A percentile compares a stretch with the other conserved stretches of the same genome.
Evolutionary conservation across 2,329 filamentous ascomycete genomes (phyloP).

Genomic region (Cladorrhinum sp.): DNA sequence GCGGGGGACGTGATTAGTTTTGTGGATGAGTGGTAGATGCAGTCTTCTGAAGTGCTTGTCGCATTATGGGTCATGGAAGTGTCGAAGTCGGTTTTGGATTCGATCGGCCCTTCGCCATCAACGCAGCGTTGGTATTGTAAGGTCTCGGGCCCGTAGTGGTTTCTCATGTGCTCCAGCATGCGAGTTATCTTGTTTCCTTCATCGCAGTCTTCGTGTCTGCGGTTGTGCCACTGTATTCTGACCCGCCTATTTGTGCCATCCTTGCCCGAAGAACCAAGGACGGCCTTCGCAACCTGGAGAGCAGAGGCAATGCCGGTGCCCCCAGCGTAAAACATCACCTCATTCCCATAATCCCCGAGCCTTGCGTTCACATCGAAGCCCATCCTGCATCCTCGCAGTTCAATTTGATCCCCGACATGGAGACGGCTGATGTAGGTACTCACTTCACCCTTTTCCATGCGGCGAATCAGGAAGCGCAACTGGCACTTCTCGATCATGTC

Average conservation of each 20-base stretch:
- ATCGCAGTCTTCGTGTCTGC: conserved; percentile 33
- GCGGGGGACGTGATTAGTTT: conserved; percentile 29
- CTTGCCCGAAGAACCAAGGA: conserved; percentile 38
- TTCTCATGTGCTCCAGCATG: conserved; percentile 62
- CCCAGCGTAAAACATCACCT: conserved; percentile 79
- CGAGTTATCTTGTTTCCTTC: conserved; percentile 51
- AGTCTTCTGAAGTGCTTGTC: conserved; percentile 1
- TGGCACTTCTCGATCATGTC: conserved; percentile 34
- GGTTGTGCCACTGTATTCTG: conserved; percentile 79
- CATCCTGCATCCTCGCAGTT: conserved; percentile 73
- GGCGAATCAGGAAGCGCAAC: conserved; percentile 74
- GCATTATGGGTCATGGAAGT: not conserved
- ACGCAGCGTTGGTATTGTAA: conserved; percentile 73
- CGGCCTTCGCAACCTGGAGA: conserved; percentile 69
- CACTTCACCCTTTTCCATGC: conserved; percentile 76
- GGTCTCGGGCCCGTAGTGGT: conserved; percentile 46
- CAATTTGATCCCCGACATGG: conserved; percentile 59
- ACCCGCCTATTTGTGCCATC: conserved; percentile 41
- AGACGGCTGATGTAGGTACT: conserved; percentile 74
- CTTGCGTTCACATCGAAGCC: conserved; percentile 55
- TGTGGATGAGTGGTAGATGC: conserved; percentile 15
- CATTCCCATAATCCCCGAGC: conserved; percentile 29
- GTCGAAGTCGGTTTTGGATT: conserved; percentile 44
- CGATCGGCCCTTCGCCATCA: conserved; percentile 73
- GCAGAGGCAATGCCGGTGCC: conserved; percentile 92